Base-by-base conservation (phyloP, 1,139 yeast genomes). In the Nakaseomyces delphensis region DNA sequence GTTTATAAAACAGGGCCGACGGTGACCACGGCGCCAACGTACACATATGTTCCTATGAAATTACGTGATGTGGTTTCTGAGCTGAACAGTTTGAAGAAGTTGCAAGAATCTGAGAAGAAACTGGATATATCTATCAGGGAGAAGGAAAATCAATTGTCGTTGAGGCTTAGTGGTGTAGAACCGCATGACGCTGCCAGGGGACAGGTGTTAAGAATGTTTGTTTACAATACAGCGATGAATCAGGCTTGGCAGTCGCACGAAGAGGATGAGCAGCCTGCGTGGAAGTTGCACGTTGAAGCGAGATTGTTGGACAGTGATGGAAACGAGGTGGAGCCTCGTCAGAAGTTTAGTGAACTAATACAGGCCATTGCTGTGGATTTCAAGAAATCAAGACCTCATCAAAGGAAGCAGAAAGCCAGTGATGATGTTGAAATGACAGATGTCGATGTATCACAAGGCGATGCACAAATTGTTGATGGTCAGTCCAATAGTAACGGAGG, bases 241-340 rank as follows among this genome's bases (percentile, higher is more conserved):
- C 97, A 91, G 65, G 86, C 93, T 38, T 93, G 98, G 97, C 97
- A 89, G 59, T 64, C 68, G 13, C 30, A 38, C 15, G 13, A 40
- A 29, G 30, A 25, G 25, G 28, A 40, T 31, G 36, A 39, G 10
- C 49, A 54, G 38, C 45, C 57, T 3, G 48, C 76, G 4, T 91
- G 96, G 96, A 83, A 93, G 1, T 69, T 91, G 51, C 73, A 95
- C 44, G 76, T 91, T 19, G 97, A 91, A 63, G 98, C 98, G 9
- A 70, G 87, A 43, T 66, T 85, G 28, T 67, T 89, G 29, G 68
- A 74, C 48, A 73, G 69, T 36, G 66, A 59, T 37, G 59, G 55
- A 13, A 62, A 62, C 1, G 66, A 63, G 13, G 63, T 60, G 45
- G 13, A 76, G 70, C 40, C 76, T 93, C 6, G 59, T 35, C 23